These are phyloP conservation scores for Ophiocordyceps camponoti-rufipedis DNA, from an alignment of 2,329 filamentous ascomycete genomes.

Conservation along the genomic window DNA sequence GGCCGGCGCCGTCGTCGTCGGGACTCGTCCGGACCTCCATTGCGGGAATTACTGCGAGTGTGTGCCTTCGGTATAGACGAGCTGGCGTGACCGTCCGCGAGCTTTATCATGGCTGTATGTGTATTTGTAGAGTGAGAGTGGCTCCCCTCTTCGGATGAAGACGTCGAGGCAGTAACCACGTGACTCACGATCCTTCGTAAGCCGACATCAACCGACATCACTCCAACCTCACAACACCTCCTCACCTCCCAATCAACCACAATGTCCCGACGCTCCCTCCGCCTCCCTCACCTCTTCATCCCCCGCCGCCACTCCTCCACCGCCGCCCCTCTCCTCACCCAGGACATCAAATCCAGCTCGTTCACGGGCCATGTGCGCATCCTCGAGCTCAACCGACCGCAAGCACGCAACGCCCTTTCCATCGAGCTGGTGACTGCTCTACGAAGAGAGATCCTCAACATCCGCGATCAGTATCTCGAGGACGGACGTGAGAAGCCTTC, in stretches of 20 bases:
- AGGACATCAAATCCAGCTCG: slow-evolving; percentile 64
- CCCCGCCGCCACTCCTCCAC: slow-evolving; percentile 49
- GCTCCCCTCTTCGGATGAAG: no score
- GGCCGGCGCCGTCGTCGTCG: no score
- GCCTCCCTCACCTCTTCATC: slow-evolving; percentile 8
- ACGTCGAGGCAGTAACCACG: no score
- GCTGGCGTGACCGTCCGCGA: no score
- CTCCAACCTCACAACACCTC: background rate
- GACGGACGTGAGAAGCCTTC: slow-evolving; percentile 32
- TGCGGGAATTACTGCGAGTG: no score
- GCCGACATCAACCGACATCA: no score
- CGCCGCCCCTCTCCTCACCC: slow-evolving; percentile 66
- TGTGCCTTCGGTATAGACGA: no score
- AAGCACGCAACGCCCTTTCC: slow-evolving; percentile 83
- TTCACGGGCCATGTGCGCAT: slow-evolving; percentile 65
- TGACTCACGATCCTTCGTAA: no score
- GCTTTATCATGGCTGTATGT: no score
- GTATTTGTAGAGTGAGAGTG: no score
- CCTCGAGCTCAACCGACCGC: slow-evolving; percentile 70
- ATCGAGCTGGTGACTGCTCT: slow-evolving; percentile 55
- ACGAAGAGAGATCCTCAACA: slow-evolving; percentile 50
- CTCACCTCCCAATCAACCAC: background rate
- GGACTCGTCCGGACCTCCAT: no score
- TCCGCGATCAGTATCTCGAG: slow-evolving; percentile 44
- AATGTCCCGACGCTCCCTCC: background rate